Percentiles rank a stretch among this genome's conserved stretches.
phyloP scores from a whole-genome alignment of 805 yeast species.

The Cyberlindnera sargentensis region DNA sequence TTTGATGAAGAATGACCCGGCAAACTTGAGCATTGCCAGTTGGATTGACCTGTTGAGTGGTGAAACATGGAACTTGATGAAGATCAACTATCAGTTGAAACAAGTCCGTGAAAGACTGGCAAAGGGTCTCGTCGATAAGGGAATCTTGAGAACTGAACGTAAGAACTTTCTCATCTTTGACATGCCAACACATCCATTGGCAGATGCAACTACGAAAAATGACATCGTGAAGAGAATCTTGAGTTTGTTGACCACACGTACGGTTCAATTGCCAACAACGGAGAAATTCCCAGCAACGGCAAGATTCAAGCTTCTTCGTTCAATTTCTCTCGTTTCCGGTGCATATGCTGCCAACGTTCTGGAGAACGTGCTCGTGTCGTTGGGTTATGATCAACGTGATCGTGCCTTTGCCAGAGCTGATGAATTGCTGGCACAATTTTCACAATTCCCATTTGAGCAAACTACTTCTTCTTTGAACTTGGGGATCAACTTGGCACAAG shows the following conservation, averaged over 20 bases:
- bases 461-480: slow-evolving; percentile 57
- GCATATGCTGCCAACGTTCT: slow-evolving; percentile 94
- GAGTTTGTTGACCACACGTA: slow-evolving; percentile 63
- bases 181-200: slow-evolving; percentile 97
- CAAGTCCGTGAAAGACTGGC: slow-evolving; percentile 96
- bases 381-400: slow-evolving; percentile 85
- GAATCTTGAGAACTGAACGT: slow-evolving; percentile 90
- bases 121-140: slow-evolving; percentile 95
- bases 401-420: slow-evolving; percentile 93
- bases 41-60: slow-evolving; percentile 95
- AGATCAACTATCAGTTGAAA: slow-evolving; percentile 89
- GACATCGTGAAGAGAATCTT: slow-evolving; percentile 68
- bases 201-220: slow-evolving; percentile 81
- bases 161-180: slow-evolving; percentile 91
- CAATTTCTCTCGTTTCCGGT: slow-evolving; percentile 78
- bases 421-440: slow-evolving; percentile 72
- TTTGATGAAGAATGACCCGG: slow-evolving; percentile 79
- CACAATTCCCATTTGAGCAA: slow-evolving; percentile 77
- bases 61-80: slow-evolving; percentile 96
- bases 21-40: slow-evolving; percentile 66
- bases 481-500: slow-evolving; percentile 57
- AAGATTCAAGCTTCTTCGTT: slow-evolving; percentile 64
- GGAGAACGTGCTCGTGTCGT: slow-evolving; percentile 73
- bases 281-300: slow-evolving; percentile 65
- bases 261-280: slow-evolving; percentile 48